phyloP scores from a whole-genome alignment of 768 basidiomycete species.

The Mycena epipterygia region DNA sequence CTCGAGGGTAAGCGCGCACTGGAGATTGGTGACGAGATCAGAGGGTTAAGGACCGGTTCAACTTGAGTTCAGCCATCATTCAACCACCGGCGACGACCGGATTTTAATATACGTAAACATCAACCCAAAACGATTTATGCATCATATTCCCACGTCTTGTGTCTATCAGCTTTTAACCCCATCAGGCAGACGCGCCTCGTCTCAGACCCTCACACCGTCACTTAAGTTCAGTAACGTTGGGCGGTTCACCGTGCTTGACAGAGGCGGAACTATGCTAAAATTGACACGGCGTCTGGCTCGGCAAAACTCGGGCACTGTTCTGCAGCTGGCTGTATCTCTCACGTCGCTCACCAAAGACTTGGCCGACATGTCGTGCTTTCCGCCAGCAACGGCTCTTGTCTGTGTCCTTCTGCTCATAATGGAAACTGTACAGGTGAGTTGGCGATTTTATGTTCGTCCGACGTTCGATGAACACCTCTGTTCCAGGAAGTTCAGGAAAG shows the following conservation, averaged over 20 bases:
- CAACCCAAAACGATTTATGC: no score
- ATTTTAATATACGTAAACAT: background rate
- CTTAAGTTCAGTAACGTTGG: no score
- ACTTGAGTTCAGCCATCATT: no score
- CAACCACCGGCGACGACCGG: no score
- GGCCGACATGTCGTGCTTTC: slow-evolving; percentile 48
- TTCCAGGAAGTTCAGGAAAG: slow-evolving; percentile 40
- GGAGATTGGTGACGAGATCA: slow-evolving; percentile 77
- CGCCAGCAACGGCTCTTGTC: slow-evolving; percentile 57
- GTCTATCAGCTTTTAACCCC: no score
- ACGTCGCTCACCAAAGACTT: slow-evolving; percentile 36
- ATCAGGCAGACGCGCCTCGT: no score
- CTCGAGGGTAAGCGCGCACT: slow-evolving; percentile 83
- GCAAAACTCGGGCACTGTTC: background rate
- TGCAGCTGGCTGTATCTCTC: slow-evolving; percentile 23
- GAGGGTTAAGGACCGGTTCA: slow-evolving; percentile 48
- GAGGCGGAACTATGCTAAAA: no score
- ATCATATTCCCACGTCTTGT: no score
- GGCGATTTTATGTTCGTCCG: slow-evolving; percentile 13
- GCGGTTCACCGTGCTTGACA: no score
- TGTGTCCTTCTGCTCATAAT: slow-evolving; percentile 58
- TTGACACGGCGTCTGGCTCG: slow-evolving; percentile 5
- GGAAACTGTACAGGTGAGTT: slow-evolving; percentile 58
- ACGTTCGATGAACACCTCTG: background rate
- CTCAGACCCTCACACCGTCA: no score